phyloP scores from a whole-genome alignment of 129 eudicot species.

The Lactuca sativa region DNA sequence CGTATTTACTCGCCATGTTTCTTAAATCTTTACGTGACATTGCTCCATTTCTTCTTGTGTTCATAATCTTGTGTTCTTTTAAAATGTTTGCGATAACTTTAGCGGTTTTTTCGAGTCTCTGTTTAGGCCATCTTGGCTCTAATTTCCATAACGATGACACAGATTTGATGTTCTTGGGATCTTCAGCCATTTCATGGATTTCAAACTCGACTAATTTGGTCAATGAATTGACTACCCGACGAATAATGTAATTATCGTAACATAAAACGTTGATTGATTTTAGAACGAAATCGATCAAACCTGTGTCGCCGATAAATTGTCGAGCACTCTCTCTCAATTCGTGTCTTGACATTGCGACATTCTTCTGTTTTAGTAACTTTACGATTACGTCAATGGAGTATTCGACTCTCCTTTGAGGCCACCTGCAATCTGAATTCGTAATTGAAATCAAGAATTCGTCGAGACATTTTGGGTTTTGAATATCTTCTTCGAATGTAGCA shows the following conservation, averaged over 20 bases:
- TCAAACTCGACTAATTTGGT: constrained; percentile 52
- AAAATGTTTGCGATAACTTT: constrained; percentile 46
- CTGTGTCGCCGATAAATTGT: constrained; percentile 59
- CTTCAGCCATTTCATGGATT: constrained; percentile 37
- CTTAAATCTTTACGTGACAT: constrained; percentile 60
- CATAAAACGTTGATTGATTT: constrained; percentile 58
- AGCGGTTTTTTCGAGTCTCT: constrained; percentile 52
- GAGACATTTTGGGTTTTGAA: constrained; percentile 33
- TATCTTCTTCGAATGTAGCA: constrained; percentile 13
- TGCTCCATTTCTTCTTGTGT: constrained; percentile 28
- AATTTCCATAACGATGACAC: constrained; percentile 29
- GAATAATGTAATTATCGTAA: constrained; percentile 46
- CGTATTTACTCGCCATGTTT: constrained; percentile 43
- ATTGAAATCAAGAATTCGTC: constrained; percentile 40
- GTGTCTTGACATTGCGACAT: constrained; percentile 53
- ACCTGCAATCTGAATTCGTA: constrained; percentile 51
- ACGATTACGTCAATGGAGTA: constrained; percentile 49
- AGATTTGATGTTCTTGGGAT: constrained; percentile 29
- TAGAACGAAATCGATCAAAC: constrained; percentile 77
- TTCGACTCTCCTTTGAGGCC: constrained; percentile 61
- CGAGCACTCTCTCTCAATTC: constrained; percentile 59
- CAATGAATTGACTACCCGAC: constrained; percentile 42
- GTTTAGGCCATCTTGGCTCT: constrained; percentile 52
- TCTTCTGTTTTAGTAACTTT: constrained; percentile 49
- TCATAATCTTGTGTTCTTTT: constrained; percentile 35